Base-by-base conservation (phyloP, 164 flowering plant genomes). In the Berberis thunbergii region DNA sequence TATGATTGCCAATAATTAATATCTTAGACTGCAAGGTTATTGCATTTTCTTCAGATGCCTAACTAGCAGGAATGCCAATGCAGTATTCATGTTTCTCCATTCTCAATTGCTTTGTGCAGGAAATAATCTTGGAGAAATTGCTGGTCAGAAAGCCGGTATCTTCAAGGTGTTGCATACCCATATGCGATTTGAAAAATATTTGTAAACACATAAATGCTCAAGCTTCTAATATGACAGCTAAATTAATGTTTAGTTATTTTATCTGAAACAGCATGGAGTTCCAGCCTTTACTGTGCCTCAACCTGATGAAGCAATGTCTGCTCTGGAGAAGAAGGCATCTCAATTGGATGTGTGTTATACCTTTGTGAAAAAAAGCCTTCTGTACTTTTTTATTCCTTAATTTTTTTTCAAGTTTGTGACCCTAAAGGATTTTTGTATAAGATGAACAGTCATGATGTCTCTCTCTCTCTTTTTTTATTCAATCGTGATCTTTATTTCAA, bases 141-240 rank as follows among this genome's bases (percentile, higher is more conserved):
- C 99, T 72, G 90, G 87, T 62, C 88, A 89, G 77, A 95, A 95
- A 73, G 97, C 99, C 68, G 99, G 99, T 66, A 91, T 95, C 67
- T 88, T 95, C 69, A 95, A 95, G 97, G 99, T 95, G 57, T 57
- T 72, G 10, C 50, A 26, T 26, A 26, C 26, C 26, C 26, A 26
- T 26, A 26, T 26, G 26, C 26, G 26, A 26, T 26, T 26, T 26
- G 26, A 26, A 26, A 26, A 26, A 26, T 26, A 26, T 26, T 26
- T 26, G 26, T 26, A 26, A 26, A 26, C 26, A 26, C 26, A 26
- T 26, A 26, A 26, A 26, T 26, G 26, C 26, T 26, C 26, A 26
- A 26, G 26, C 26, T 26, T 26, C 26, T 26, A 26, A 26, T 26
- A 26, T 26, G 26, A 26, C 26, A 26, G 26, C 26, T 26, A 0